A percentile compares a stretch with the other conserved stretches of the same genome.
phyloP scores from a whole-genome alignment of 345 rosid species.

The Punica granatum region DNA sequence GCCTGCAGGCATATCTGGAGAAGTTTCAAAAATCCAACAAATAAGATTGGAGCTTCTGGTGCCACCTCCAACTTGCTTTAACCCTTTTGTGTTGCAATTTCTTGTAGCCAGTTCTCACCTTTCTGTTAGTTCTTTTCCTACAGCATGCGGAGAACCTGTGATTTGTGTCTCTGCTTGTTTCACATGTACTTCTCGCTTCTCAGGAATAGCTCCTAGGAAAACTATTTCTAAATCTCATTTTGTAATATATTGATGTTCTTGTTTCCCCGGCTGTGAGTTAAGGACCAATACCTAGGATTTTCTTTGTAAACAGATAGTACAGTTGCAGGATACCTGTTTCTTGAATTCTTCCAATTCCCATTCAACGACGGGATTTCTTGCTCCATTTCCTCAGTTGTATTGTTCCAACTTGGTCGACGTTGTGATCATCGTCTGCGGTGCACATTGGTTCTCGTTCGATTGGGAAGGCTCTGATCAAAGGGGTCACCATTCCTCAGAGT shows the following conservation, averaged over 20 bases:
- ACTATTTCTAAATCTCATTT: not conserved
- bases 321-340: not conserved
- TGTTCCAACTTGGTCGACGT: not conserved
- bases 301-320: not conserved
- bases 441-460: not conserved
- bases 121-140: not conserved
- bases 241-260: not conserved
- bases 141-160: slow-evolving; percentile 1
- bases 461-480: not conserved
- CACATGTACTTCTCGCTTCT: not conserved
- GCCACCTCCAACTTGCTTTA: not conserved
- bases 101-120: not conserved
- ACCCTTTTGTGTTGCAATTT: not conserved
- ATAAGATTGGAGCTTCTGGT: not conserved
- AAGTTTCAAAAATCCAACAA: slow-evolving; percentile 8
- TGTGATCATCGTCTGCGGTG: not conserved
- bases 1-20: slow-evolving; percentile 12
- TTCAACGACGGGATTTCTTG: not conserved
- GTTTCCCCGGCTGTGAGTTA: not conserved
- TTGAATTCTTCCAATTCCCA: not conserved
- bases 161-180: not conserved
- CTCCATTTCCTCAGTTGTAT: not conserved
- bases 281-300: not conserved
- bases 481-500: not conserved
- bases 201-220: not conserved